A percentile compares a stretch with the other conserved stretches of the same genome.
phyloP scores from a whole-genome alignment of 2,329 filamentous ascomycete genomes.

The Colletotrichum kahawae region DNA sequence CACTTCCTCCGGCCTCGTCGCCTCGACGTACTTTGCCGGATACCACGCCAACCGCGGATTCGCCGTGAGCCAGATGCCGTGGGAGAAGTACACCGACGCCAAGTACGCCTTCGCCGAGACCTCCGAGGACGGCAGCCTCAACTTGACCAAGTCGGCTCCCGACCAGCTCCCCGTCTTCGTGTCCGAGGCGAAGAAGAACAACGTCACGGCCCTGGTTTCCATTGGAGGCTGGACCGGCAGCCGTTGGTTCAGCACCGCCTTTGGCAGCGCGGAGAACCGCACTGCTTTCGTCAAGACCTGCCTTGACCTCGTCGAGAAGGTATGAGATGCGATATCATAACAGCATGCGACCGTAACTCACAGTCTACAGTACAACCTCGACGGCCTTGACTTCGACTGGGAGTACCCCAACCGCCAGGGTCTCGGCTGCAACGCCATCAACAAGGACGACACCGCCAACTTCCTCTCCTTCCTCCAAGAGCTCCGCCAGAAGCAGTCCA shows the following conservation, averaged over 20 bases:
- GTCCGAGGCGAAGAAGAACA: neutral
- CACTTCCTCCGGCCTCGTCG: neutral
- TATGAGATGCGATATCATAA: neutral
- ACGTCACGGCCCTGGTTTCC: conserved; percentile 13
- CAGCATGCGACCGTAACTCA: neutral
- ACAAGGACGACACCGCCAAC: conserved; percentile 15
- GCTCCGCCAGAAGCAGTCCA: conserved; percentile 18
- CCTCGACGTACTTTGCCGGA: conserved; percentile 14
- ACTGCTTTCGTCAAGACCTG: conserved; percentile 25
- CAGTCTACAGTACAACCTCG: neutral
- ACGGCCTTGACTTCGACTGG: conserved; percentile 25
- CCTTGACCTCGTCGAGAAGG: conserved; percentile 23
- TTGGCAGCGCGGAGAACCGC: conserved; percentile 22
- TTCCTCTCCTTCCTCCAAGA: conserved; percentile 12
- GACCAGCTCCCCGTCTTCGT: conserved; percentile 14
- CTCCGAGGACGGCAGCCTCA: neutral
- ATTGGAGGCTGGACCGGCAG: conserved; percentile 20
- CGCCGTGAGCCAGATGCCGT: neutral
- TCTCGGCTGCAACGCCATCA: conserved; percentile 18
- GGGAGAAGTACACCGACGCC: conserved; percentile 20
- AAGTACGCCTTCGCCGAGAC: conserved; percentile 20
- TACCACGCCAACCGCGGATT: conserved; percentile 13
- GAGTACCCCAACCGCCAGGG: conserved; percentile 25
- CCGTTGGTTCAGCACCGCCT: conserved; percentile 2
- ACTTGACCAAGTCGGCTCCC: conserved; percentile 11